Percentiles rank a stretch among this genome's conserved stretches.
These are phyloP conservation scores for Vitis labrusca DNA, from an alignment of 164 flowering plant genomes.

Conservation along the genomic window DNA sequence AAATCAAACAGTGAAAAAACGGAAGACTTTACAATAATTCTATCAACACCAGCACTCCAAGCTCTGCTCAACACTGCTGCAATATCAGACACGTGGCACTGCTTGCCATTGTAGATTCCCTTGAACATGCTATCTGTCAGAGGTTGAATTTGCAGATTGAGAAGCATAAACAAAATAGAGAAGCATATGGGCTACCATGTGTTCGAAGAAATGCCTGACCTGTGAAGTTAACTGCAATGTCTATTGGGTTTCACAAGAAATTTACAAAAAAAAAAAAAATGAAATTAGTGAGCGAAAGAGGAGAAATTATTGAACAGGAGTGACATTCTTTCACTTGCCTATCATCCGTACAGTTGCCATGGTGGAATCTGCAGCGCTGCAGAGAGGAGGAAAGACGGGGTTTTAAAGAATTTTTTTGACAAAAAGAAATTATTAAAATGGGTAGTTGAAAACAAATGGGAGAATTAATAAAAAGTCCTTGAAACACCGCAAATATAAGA, in stretches of 20 bases:
- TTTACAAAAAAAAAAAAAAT: not conserved
- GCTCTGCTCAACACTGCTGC: conserved; percentile 75
- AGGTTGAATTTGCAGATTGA: not conserved
- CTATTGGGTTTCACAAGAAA: conserved; percentile 34
- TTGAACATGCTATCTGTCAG: conserved; percentile 82
- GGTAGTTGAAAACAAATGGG: too few species aligned
- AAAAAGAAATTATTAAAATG: too few species aligned
- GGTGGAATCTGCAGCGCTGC: not conserved
- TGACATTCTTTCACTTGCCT: conserved; percentile 44
- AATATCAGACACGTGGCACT: conserved; percentile 71
- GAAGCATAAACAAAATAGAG: not conserved
- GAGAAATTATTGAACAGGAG: not conserved
- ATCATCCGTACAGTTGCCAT: conserved; percentile 75
- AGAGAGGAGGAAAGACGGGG: too few species aligned
- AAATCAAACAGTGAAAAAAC: not conserved
- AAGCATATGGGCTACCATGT: not conserved
- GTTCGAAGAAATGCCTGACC: conserved; percentile 62
- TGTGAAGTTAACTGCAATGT: conserved; percentile 95
- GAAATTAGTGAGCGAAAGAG: not conserved
- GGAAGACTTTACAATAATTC: conserved; percentile 63
- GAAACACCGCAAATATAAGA: too few species aligned
- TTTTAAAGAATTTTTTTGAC: too few species aligned
- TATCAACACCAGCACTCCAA: conserved; percentile 90
- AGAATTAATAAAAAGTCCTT: too few species aligned
- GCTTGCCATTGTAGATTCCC: conserved; percentile 91